These are phyloP conservation scores for Nothopassalora personata DNA, from an alignment of 2,329 filamentous ascomycete genomes.

Conservation along the genomic window DNA sequence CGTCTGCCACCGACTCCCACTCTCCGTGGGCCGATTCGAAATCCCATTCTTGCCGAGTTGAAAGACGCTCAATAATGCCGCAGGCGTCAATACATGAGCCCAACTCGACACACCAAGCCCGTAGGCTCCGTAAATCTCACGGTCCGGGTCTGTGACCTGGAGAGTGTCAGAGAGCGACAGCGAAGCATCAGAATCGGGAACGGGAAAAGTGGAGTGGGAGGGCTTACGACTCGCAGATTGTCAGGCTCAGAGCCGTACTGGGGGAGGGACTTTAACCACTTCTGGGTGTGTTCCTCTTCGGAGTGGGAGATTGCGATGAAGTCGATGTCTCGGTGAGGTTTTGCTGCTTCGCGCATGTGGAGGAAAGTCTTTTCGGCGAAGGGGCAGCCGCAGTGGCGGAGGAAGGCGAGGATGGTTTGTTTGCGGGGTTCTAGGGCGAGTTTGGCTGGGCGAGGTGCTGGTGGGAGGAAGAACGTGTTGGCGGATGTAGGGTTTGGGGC, in stretches of 20 bases:
- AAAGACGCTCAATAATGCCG: constrained; percentile 53
- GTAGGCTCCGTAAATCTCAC: constrained; percentile 53
- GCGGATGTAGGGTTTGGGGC: neutral
- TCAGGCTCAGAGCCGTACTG: constrained; percentile 49
- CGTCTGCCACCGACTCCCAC: constrained; percentile 64
- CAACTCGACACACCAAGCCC: constrained; percentile 58
- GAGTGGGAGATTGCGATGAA: constrained; percentile 62
- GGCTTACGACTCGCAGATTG: constrained; percentile 55
- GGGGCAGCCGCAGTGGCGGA: constrained; percentile 69
- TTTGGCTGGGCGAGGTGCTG: constrained; percentile 50
- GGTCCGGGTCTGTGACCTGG: constrained; percentile 25
- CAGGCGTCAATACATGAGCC: constrained; percentile 59
- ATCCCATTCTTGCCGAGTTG: constrained; percentile 57
- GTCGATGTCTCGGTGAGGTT: constrained; percentile 45
- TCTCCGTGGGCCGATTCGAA: constrained; percentile 60
- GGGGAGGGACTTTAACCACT: constrained; percentile 47
- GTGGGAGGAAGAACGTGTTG: neutral
- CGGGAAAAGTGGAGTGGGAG: constrained; percentile 31
- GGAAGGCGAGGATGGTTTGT: constrained; percentile 60
- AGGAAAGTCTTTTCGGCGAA: constrained; percentile 52
- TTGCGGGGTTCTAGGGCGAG: constrained; percentile 51
- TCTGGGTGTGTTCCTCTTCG: constrained; percentile 47
- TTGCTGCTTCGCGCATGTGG: constrained; percentile 49
- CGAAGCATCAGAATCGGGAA: neutral
- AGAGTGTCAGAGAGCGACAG: constrained; percentile 25